Conservation (phyloP, 106 monocot genomes). For the Dendrobium catenatum region DNA sequence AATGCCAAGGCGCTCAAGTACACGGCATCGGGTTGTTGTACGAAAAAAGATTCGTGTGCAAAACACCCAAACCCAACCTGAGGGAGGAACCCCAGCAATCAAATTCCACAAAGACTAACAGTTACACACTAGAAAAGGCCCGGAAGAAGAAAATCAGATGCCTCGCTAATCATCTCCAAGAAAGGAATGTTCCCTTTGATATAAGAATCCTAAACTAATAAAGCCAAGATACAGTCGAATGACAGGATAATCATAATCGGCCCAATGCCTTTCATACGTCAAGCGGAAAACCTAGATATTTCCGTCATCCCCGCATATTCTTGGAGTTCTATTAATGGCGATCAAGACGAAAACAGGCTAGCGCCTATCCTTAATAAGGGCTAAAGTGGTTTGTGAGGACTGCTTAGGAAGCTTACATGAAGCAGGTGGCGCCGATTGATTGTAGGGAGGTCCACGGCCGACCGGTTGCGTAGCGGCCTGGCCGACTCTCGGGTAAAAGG, state of each 20-base stretch:
- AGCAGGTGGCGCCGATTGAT: conserved; percentile 18
- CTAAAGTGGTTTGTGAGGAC: neutral
- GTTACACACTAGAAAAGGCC: neutral
- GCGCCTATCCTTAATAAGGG: neutral
- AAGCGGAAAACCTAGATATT: neutral
- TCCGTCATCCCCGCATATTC: neutral
- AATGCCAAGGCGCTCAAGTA: too few species aligned
- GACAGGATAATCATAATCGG: neutral
- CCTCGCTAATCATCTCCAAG: neutral
- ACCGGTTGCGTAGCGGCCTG: conserved; percentile 7
- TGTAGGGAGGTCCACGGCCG: conserved; percentile 18
- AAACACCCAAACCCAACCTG: too few species aligned
- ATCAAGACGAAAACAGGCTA: neutral
- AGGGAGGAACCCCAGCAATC: too few species aligned
- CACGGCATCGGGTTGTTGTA: too few species aligned
- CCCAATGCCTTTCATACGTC: neutral
- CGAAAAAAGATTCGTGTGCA: too few species aligned
- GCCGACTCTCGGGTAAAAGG: conserved; percentile 24
- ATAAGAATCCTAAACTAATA: neutral
- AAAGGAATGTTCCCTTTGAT: neutral
- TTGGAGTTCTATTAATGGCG: neutral
- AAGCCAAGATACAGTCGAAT: neutral
- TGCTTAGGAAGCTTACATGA: neutral
- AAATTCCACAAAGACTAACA: neutral
- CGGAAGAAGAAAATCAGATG: neutral